Conservation (phyloP, 139 green algal species). For the Eudorina sp. region DNA sequence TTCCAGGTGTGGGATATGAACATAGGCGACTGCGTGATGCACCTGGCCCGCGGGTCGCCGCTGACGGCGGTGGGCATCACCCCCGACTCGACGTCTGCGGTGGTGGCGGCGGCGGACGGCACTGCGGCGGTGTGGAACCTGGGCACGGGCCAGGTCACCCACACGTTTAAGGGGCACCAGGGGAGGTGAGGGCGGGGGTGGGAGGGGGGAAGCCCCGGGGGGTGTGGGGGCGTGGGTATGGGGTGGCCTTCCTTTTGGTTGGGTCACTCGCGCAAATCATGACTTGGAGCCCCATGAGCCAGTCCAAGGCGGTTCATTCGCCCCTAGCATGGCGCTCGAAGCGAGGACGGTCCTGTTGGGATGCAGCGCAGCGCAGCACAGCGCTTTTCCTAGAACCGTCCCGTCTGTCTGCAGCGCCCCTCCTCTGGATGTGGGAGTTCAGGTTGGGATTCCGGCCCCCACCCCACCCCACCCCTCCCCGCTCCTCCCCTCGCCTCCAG, state of each 20-base stretch:
- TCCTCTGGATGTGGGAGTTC: no score
- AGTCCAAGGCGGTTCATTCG: no score
- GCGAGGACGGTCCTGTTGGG: no score
- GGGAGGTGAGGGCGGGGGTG: conserved; percentile 28
- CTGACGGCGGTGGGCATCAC: conserved; percentile 77
- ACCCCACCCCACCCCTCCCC: background rate
- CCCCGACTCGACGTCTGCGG: conserved; percentile 57
- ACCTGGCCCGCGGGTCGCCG: conserved; percentile 52
- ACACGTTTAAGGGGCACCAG: conserved; percentile 68
- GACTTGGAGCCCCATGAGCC: no score
- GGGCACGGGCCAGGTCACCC: conserved; percentile 46
- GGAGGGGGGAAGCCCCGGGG: background rate
- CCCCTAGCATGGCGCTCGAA: no score
- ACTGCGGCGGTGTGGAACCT: conserved; percentile 78
- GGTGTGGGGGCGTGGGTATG: background rate
- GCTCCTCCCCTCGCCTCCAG: conserved; percentile 27
- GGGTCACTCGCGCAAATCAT: no score
- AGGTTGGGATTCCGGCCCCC: no score
- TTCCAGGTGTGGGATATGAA: conserved; percentile 89
- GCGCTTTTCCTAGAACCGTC: no score
- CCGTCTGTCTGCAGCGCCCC: no score
- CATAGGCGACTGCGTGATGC: conserved; percentile 87
- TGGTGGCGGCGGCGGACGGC: conserved; percentile 69
- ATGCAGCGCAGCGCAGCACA: no score
- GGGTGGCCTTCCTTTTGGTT: no score